Conservation (phyloP, 495 filamentous ascomycete species). For the Hypoxylon subgilvum region DNA sequence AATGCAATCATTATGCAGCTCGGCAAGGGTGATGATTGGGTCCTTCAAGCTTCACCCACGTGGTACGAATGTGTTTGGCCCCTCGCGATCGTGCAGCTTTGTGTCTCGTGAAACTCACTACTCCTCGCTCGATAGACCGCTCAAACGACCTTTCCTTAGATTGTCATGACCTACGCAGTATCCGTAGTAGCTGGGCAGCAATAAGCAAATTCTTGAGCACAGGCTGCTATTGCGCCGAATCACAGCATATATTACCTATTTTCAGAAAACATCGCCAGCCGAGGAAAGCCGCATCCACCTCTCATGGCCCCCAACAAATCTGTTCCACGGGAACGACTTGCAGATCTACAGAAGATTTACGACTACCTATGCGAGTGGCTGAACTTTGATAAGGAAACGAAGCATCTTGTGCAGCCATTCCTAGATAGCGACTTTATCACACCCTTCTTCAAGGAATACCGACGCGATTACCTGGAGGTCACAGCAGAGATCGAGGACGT, state of each 20-base stretch:
- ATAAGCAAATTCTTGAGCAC: too few relatives aligned
- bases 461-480: conserved; percentile 32
- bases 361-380: conserved; percentile 33
- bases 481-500: conserved; percentile 9
- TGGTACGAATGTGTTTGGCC: conserved; percentile 17
- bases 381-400: conserved; percentile 32
- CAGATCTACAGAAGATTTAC: conserved; percentile 32
- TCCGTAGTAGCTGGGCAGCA: too few relatives aligned
- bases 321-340: conserved; percentile 29
- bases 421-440: conserved; percentile 32
- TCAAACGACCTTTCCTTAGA: too few relatives aligned
- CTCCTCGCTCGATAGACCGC: too few relatives aligned
- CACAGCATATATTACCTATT: too few relatives aligned
- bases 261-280: background rate
- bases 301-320: conserved; percentile 12
- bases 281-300: background rate
- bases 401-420: conserved; percentile 18
- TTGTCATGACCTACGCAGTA: too few relatives aligned
- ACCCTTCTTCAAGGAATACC: conserved; percentile 37
- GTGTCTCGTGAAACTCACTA: background rate
- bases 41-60: conserved; percentile 9
- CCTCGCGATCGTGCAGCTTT: conserved; percentile 22
- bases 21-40: conserved; percentile 21
- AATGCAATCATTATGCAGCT: conserved; percentile 18
- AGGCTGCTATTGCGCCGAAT: too few relatives aligned